Evolutionary conservation across 345 rosid species (phyloP).

Genomic region (Pugionium cornutum): DNA sequence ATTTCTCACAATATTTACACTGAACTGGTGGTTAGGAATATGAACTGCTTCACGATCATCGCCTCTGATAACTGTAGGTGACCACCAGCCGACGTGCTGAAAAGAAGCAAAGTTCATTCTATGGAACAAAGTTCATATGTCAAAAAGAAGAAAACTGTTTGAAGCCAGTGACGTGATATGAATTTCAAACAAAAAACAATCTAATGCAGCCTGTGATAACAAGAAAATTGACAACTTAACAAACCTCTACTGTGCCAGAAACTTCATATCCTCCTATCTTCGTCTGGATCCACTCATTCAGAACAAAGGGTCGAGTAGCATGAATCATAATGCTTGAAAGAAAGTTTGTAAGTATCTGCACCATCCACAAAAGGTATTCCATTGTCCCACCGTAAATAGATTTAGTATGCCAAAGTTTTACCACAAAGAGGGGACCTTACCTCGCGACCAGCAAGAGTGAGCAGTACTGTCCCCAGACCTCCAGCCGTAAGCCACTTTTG

Average conservation of each 20-base stretch:
- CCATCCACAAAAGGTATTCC: conserved; percentile 21
- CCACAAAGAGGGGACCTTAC: conserved; percentile 37
- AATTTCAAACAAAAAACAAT: neutral
- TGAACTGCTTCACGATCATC: conserved; percentile 97
- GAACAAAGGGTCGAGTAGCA: conserved; percentile 81
- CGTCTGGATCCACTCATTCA: conserved; percentile 95
- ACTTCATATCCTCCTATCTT: conserved; percentile 94
- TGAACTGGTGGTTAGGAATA: conserved; percentile 93
- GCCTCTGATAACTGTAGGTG: conserved; percentile 91
- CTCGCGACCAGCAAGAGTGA: conserved; percentile 99
- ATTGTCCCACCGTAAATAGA: neutral
- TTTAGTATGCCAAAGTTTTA: conserved; percentile 20
- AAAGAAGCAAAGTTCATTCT: neutral
- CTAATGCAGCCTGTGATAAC: conserved; percentile 3
- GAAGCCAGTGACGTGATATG: neutral
- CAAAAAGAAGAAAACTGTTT: neutral
- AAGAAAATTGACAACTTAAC: conserved; percentile 27
- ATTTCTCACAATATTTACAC: conserved; percentile 85
- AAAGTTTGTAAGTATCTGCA: conserved; percentile 91
- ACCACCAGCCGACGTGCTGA: conserved; percentile 99
- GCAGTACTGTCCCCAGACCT: conserved; percentile 94
- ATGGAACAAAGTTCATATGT: conserved; percentile 10
- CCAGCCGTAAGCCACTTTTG: conserved; percentile 97
- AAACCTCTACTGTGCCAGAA: conserved; percentile 99
- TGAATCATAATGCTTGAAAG: conserved; percentile 95